A percentile compares a stretch with the other conserved stretches of the same genome.
These are phyloP conservation scores for Calonectria pteridis DNA, from an alignment of 2,329 filamentous ascomycete genomes.

Conservation along the genomic window DNA sequence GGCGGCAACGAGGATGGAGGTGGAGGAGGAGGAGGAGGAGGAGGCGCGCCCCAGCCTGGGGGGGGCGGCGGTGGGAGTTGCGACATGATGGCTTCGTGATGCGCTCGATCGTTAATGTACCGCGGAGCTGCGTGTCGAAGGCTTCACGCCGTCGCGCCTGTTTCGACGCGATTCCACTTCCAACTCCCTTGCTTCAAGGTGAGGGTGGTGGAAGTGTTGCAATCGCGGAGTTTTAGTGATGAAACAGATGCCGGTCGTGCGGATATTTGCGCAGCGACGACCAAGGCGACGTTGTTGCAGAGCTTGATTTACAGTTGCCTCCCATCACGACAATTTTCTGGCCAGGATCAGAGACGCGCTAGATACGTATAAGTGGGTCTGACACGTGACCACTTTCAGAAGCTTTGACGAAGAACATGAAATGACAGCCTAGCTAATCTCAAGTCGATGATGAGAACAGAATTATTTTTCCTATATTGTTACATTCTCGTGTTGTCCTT, in stretches of 20 bases:
- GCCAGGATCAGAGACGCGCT: constrained; percentile 40
- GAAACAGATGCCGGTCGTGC: constrained; percentile 45
- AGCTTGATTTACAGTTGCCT: constrained; percentile 38
- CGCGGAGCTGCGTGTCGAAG: constrained; percentile 44
- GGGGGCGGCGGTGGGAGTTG: constrained; percentile 68
- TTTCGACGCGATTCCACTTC: constrained; percentile 47
- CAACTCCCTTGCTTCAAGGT: constrained; percentile 28
- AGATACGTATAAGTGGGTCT: constrained; percentile 28
- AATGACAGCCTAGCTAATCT: not conserved
- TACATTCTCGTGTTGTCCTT: no score
- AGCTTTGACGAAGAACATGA: not conserved
- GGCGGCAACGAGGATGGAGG: constrained; percentile 69
- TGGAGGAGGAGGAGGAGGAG: constrained; percentile 67
- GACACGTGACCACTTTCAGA: constrained; percentile 38
- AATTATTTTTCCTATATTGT: not conserved
- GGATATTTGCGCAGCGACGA: constrained; percentile 45
- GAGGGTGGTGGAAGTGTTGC: not conserved
- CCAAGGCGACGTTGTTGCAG: constrained; percentile 46
- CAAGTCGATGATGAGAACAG: not conserved
- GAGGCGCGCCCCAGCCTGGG: constrained; percentile 68
- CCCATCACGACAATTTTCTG: constrained; percentile 53
- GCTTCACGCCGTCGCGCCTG: constrained; percentile 53
- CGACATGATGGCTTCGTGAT: constrained; percentile 60
- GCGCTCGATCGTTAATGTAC: constrained; percentile 39
- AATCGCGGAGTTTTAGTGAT: constrained; percentile 32